Conservation (phyloP, 139 green algal genomes). For the Pseudopediastrum boryanum region DNA sequence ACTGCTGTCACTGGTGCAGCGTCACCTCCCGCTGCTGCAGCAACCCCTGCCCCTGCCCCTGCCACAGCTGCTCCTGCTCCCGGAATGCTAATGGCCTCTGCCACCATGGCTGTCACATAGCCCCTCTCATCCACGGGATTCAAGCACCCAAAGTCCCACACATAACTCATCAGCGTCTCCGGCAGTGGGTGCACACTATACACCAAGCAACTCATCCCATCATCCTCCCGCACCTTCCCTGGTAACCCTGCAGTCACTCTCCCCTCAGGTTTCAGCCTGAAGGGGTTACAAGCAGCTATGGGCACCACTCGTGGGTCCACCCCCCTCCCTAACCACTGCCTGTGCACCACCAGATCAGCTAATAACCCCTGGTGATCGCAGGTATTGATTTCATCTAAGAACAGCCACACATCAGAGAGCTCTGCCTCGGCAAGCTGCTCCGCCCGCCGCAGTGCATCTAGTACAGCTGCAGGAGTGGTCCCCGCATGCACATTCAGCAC, state of each 20-base stretch:
- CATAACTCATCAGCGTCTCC: conserved; percentile 41
- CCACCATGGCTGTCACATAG: conserved; percentile 45
- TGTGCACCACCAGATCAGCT: conserved; percentile 17
- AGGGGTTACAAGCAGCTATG: conserved; percentile 46
- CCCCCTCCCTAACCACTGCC: not conserved
- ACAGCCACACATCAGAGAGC: conserved; percentile 31
- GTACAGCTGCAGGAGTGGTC: conserved; percentile 21
- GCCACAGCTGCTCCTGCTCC: too few relatives aligned
- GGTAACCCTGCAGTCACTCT: conserved; percentile 6
- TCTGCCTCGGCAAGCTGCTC: not conserved
- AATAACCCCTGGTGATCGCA: conserved; percentile 27
- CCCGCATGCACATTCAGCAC: conserved; percentile 42
- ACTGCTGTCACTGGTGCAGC: not conserved
- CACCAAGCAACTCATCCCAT: conserved; percentile 23
- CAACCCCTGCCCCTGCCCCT: too few relatives aligned
- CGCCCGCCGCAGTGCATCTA: conserved; percentile 12
- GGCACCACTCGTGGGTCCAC: conserved; percentile 14
- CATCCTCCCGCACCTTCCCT: conserved; percentile 1
- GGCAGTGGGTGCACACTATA: conserved; percentile 46
- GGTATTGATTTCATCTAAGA: conserved; percentile 38
- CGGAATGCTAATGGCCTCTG: too few relatives aligned
- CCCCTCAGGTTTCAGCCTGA: conserved; percentile 19
- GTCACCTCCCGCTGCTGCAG: not conserved
- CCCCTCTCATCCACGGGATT: conserved; percentile 22
- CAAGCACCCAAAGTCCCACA: conserved; percentile 47